Percentiles rank a stretch among this genome's conserved stretches.
phyloP scores from a whole-genome alignment of 176 grass and related monocot species.

The Carex kokanica region DNA sequence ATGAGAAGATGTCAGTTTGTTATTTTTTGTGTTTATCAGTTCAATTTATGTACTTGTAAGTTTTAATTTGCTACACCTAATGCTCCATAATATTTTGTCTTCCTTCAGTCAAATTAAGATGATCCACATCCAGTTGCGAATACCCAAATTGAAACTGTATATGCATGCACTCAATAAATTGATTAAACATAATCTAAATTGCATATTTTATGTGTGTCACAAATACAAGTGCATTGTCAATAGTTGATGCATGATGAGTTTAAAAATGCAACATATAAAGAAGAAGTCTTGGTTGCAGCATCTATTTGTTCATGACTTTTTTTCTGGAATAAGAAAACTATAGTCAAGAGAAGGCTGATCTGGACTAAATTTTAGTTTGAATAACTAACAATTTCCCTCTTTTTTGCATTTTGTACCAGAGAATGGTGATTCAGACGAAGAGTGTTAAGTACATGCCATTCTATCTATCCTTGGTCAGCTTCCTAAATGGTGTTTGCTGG shows the following conservation, averaged over 20 bases:
- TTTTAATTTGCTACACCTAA: neutral
- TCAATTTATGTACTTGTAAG: neutral
- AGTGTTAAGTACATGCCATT: constrained; percentile 80
- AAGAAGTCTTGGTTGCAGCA: too few species aligned
- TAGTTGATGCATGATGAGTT: too few species aligned
- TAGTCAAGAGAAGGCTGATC: too few species aligned
- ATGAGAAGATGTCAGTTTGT: neutral
- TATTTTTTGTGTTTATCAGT: neutral
- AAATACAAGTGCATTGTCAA: too few species aligned
- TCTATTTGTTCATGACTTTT: too few species aligned
- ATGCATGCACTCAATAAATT: neutral
- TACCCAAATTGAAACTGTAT: neutral
- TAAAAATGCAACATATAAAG: too few species aligned
- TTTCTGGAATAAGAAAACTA: too few species aligned
- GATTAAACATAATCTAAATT: too few species aligned
- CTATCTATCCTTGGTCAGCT: constrained; percentile 37
- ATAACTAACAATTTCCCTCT: neutral
- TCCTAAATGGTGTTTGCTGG: constrained; percentile 63
- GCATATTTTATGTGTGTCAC: too few species aligned
- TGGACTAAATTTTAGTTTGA: neutral
- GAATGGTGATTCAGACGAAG: constrained; percentile 47
- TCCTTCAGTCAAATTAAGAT: neutral
- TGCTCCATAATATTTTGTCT: neutral
- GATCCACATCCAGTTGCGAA: neutral
- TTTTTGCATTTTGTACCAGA: constrained; percentile 25